These are phyloP conservation scores for Syzygium jambos DNA, from an alignment of 345 rosid genomes.

Conservation along the genomic window DNA sequence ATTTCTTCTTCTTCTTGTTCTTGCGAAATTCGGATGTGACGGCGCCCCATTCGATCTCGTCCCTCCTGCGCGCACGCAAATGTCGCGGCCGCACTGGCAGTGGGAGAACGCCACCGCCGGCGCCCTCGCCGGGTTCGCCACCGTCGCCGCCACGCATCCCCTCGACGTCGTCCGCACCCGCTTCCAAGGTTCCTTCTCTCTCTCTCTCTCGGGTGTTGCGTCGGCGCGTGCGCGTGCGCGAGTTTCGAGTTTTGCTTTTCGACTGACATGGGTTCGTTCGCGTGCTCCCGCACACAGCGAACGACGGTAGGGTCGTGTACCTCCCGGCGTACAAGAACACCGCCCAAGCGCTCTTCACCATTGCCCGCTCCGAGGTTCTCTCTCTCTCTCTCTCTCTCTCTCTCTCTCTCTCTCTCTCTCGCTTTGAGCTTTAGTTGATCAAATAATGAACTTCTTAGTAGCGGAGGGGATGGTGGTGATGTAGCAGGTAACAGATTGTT, in stretches of 20 bases:
- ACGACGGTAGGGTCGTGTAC: constrained; percentile 60
- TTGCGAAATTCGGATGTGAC: neutral
- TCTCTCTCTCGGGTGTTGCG: neutral
- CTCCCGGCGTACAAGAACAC: constrained; percentile 79
- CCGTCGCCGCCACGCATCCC: constrained; percentile 76
- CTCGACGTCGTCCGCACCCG: constrained; percentile 92
- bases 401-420: neutral
- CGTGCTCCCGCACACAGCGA: constrained; percentile 26
- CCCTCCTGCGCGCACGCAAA: neutral
- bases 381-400: neutral
- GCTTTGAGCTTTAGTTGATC: neutral
- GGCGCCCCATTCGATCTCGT: neutral
- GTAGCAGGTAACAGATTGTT: neutral
- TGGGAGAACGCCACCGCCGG: constrained; percentile 93
- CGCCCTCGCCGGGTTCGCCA: constrained; percentile 80
- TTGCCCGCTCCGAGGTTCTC: constrained; percentile 69
- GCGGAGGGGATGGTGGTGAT: neutral
- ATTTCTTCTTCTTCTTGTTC: neutral
- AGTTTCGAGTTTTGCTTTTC: neutral
- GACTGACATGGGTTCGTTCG: neutral
- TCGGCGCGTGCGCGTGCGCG: neutral
- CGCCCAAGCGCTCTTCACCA: constrained; percentile 64
- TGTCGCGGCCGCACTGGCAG: constrained; percentile 34
- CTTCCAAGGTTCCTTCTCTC: constrained; percentile 56
- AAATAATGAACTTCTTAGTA: neutral